Evolutionary conservation across 2,329 filamentous ascomycete species (phyloP), one percentile per base, ranked within the genome.

Genomic region (Colletotrichum euphorbiae): DNA sequence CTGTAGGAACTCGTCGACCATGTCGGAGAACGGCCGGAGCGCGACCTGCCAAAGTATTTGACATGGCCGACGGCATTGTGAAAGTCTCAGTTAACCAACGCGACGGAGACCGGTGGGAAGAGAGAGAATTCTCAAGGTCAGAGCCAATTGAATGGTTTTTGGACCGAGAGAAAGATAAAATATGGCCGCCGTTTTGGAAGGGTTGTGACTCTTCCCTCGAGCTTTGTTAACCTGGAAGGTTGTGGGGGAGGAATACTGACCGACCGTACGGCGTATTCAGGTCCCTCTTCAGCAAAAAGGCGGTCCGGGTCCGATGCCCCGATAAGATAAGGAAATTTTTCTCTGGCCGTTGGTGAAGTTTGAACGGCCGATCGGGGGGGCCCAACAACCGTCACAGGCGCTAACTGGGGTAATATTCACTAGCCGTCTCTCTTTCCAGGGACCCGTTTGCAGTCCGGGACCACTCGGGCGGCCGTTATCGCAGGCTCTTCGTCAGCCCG

Each of bases 1-100:
- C 75, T 71, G 80, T 75, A 62, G 85, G 83, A 56, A 86, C 72
- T 72, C 84, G 83, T 74, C 83, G 82, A 74, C 82, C 82, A 77
- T 85, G 82, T 77, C 86, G 85, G 78, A 89, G 82, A 75, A 88
- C 77, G 74, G 84, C 82, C 78, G 87, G 86, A 75, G 86, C 85
- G 76, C 86, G 84, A 75, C 85, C 85, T 74, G 86, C 85, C 78
- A 88, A 77, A 71, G 77, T 75, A 72, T 76, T 73, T 67, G 78
- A 76, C 74, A 80, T 77, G 74, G 77, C 76, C 73, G 78, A 76
- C 75, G 78, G 79, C 80, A 81, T 81, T 71, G 74, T 69, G 33
- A 57, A 48, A 19, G 48, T 58, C 62, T 66, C 54, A 46, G 40
- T 36, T 24, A 51, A n/a, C 42, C 69, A 66, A 57, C 60, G 38